Evolutionary conservation across 2,329 filamentous ascomycete species (phyloP), one percentile per base, ranked within the genome.

Genomic region (Aspergillus thermomutatus): DNA sequence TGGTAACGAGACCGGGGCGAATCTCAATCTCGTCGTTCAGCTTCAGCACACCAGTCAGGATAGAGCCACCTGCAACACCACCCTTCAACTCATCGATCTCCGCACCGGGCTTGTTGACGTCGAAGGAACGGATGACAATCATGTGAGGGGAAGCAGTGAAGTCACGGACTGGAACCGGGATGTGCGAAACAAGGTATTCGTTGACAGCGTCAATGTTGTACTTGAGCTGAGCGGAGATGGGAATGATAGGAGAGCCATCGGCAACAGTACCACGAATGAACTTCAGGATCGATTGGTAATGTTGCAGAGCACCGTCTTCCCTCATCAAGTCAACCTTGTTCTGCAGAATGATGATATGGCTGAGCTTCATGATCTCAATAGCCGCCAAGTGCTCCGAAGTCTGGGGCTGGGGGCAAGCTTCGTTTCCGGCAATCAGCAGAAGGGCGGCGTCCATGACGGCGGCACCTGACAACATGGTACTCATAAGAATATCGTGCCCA

Each of bases 401-500:
- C 80, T 99, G 94, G 51, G 94, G 94, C 78, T 99, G 94, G 34
- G 94, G 94, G 81, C 94, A 97, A 52, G 91, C 87, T 88, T 99
- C 94, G 81, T 99, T 99, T 75, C 94, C 94, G 60, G 94, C 94
- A 74, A 99, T 97, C 54, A 99, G 84, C 55, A 99, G 86, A 59
- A 99, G 85, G 19, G 94, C 94, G 64, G 94, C 94, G 79, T 99
- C 94, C 94, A 99, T 99, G 84, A 99, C 94, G 63, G 94, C 94
- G 69, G 94, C 94, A 72, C 94, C 94, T 72, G 94, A 99, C 83
- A 99, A 88, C 94, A 99, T 99, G 69, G 94, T 99, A 80, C 93
- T 97, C 94, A 99, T 99, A 76, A 99, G 92, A 92, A 99, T 99
- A 80, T 99, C 94, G 90, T 99, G 94, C 78, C 94, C 94, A 56